Evolutionary conservation across 106 monocot species (phyloP).

Genomic region (Platanthera guangdongensis): DNA sequence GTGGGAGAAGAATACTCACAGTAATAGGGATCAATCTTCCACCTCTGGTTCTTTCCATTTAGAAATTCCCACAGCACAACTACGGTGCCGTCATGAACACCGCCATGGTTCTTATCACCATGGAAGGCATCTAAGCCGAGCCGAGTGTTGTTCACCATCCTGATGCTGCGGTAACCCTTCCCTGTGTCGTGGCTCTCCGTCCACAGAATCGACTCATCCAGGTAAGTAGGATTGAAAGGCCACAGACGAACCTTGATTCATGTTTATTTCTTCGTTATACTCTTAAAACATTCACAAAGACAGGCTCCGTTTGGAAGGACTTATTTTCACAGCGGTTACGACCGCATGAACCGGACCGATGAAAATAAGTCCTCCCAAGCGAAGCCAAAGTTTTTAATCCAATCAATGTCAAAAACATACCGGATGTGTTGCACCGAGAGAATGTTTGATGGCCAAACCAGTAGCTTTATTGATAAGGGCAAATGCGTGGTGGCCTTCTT

Average conservation of each 20-base stretch:
- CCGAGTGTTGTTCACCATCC: conserved; percentile 55
- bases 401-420: too few relatives aligned
- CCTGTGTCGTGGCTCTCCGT: conserved; percentile 42
- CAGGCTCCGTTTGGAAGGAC: too few relatives aligned
- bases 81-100: conserved; percentile 38
- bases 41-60: conserved; percentile 53
- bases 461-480: conserved; percentile 1
- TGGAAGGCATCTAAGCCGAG: conserved; percentile 47
- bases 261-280: too few relatives aligned
- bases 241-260: conserved; percentile 29
- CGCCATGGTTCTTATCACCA: conserved; percentile 45
- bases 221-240: conserved; percentile 36
- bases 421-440: not conserved
- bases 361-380: too few relatives aligned
- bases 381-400: too few relatives aligned
- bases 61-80: conserved; percentile 46
- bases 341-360: too few relatives aligned
- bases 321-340: too few relatives aligned
- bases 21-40: conserved; percentile 37
- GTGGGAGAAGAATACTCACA: conserved; percentile 1
- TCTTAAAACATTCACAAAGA: too few relatives aligned
- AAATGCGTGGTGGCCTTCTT: not conserved
- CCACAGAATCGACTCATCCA: conserved; percentile 48
- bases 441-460: conserved; percentile 6
- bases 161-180: conserved; percentile 32